A percentile compares a stretch with the other conserved stretches of the same genome.
Evolutionary conservation across 345 rosid species (phyloP).

Genomic region (Reutealis trisperma): DNA sequence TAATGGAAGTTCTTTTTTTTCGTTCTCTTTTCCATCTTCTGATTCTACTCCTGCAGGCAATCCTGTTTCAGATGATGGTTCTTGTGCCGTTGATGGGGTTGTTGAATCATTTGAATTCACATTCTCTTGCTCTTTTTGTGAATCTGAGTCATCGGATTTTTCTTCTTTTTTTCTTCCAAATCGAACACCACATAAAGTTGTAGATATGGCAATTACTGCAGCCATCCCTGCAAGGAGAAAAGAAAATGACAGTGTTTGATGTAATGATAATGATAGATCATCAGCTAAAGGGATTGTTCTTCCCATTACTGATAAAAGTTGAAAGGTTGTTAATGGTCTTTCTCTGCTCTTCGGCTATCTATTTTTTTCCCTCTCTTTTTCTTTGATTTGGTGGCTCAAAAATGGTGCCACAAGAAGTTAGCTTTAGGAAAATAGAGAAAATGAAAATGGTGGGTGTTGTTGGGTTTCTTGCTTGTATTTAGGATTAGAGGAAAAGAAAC

Average conservation of each 20-base stretch:
- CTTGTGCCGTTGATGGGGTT: neutral
- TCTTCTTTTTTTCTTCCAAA: conserved; percentile 27
- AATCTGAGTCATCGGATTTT: neutral
- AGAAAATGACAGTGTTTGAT: conserved; percentile 21
- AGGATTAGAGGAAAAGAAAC: conserved; percentile 20
- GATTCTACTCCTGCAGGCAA: neutral
- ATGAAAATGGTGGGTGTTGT: neutral
- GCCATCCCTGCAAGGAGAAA: conserved; percentile 35
- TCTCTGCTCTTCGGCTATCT: neutral
- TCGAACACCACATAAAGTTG: conserved; percentile 46
- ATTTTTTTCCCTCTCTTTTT: neutral
- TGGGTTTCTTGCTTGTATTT: conserved; percentile 24
- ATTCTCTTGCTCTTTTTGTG: neutral
- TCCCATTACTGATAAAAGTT: conserved; percentile 31
- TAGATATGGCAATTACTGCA: conserved; percentile 36
- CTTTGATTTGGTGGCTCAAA: neutral
- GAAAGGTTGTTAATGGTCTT: neutral
- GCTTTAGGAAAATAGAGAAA: neutral
- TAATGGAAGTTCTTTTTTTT: conserved; percentile 33
- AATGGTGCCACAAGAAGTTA: neutral
- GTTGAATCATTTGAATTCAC: neutral
- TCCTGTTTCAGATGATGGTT: neutral
- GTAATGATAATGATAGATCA: neutral
- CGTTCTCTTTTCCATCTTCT: neutral
- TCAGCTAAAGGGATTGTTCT: conserved; percentile 34